Base-by-base conservation (phyloP, 192 early-diverging fungal species). In the Backusella circina region DNA sequence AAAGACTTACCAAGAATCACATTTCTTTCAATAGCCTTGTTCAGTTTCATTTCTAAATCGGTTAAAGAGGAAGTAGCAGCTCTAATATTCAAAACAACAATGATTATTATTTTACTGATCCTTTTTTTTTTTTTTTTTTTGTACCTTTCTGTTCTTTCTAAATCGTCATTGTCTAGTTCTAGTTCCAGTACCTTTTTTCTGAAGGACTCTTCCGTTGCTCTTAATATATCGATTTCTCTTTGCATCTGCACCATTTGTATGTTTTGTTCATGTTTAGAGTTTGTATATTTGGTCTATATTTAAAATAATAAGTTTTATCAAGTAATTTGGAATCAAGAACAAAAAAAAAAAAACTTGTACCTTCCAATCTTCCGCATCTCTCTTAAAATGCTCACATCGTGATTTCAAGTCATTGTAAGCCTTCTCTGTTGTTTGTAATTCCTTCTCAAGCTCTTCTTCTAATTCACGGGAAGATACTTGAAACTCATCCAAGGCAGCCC, bases 111-210 rank as follows among this genome's bases (percentile, higher is more conserved):
- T 37, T 31, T 4, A 5, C 65, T 67, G n/a, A n/a, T n/a, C 32
- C 32, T 33, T 44, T 23, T 71, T 23, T 23, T 70, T 0, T 33
- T 33, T 67, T 5, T 67, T 6, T 18, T 16, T 36, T n/a, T 39
- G 6, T 80, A 89, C 88, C 88, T 83, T 78, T 86, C 88, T 38
- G 83, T 91, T 47, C 90, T 85, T 80, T 94, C 93, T 41, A 94
- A 74, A 68, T 94, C 92, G 70, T 94, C 93, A 81, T 91, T 93
- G 41, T 93, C 87, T 78, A 92, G 87, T 79, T 94, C 93, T 16
- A 94, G 74, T 71, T 93, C 92, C 16, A 90, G 85, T 26, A 89
- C 91, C 61, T 90, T 88, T 76, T 91, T 89, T 76, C 87, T 85
- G 78, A 90, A 94, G 71, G 81, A 87, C 67, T 92, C 90, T 30